A percentile compares a stretch with the other conserved stretches of the same genome.
Conservation (phyloP, 805 yeast species). For the Pachysolen tannophilus region DNA sequence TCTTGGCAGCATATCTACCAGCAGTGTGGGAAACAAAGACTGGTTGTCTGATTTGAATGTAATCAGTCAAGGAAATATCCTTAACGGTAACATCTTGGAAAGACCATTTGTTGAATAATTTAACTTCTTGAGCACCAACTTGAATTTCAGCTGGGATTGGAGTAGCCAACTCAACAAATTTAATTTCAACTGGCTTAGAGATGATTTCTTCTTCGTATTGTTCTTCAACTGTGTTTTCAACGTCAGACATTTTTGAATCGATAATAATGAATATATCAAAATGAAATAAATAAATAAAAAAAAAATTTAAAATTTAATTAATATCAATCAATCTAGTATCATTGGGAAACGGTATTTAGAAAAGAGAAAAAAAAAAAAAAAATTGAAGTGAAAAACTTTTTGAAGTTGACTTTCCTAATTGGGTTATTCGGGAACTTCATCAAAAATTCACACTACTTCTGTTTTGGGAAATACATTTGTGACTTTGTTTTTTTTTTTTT, state of each 20-base stretch:
- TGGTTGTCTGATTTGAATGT: conserved; percentile 96
- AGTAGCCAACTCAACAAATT: conserved; percentile 83
- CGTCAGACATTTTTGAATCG: conserved; percentile 67
- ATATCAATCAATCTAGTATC: no score
- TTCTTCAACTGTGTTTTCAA: conserved; percentile 51
- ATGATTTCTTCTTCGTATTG: conserved; percentile 52
- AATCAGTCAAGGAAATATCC: conserved; percentile 97
- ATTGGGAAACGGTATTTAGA: no score
- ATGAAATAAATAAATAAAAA: neutral
- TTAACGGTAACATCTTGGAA: conserved; percentile 95
- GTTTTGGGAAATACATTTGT: no score
- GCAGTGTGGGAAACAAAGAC: conserved; percentile 98
- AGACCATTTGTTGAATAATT: conserved; percentile 99
- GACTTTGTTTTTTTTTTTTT: no score
- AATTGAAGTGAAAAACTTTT: conserved; percentile 3
- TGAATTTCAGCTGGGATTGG: conserved; percentile 95
- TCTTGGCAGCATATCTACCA: conserved; percentile 98
- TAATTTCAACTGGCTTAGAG: conserved; percentile 76
- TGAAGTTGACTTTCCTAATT: conserved; percentile 4
- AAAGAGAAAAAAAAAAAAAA: conserved; percentile 1
- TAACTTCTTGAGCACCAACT: conserved; percentile 92
- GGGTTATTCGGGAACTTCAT: conserved; percentile 5
- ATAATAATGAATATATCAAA: neutral
- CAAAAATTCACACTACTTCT: neutral
- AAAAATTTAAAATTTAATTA: conserved; percentile 1